Evolutionary conservation across 257 asterid genomes (phyloP).

Genomic region (Leptodermis oblonga): DNA sequence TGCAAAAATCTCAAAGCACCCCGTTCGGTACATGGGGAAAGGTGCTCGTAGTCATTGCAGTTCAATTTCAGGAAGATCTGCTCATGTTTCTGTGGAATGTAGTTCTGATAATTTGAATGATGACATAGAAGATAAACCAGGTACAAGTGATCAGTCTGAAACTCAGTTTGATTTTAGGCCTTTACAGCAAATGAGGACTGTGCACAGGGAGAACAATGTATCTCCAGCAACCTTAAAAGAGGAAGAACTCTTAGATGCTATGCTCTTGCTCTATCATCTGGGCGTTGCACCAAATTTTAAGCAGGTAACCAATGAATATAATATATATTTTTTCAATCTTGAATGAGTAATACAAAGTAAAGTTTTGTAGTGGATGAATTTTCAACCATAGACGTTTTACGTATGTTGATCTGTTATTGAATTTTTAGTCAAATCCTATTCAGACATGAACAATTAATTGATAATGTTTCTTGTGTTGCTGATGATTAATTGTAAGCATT

Average conservation of each 20-base stretch:
- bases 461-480: not conserved
- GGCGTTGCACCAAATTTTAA: slow-evolving; percentile 95
- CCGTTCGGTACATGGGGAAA: slow-evolving; percentile 42
- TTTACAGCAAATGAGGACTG: slow-evolving; percentile 58
- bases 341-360: not conserved
- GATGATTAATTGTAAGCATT: not conserved
- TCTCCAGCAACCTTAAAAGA: slow-evolving; percentile 78
- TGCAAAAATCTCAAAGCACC: slow-evolving; percentile 51
- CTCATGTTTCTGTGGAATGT: slow-evolving; percentile 79
- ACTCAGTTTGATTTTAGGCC: slow-evolving; percentile 71
- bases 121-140: slow-evolving; percentile 81
- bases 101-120: slow-evolving; percentile 70
- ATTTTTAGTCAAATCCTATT: not conserved
- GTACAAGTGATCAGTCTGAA: slow-evolving; percentile 86
- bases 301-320: slow-evolving; percentile 57
- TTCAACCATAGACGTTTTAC: not conserved
- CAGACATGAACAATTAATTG: not conserved
- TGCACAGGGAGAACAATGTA: slow-evolving; percentile 50
- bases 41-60: slow-evolving; percentile 72
- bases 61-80: slow-evolving; percentile 69
- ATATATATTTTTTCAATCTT: not conserved
- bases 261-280: slow-evolving; percentile 87
- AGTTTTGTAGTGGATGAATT: not conserved
- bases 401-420: not conserved
- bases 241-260: slow-evolving; percentile 93